These are phyloP conservation scores for Nicotiana sylvestris DNA, from an alignment of 257 asterid genomes.

Conservation along the genomic window DNA sequence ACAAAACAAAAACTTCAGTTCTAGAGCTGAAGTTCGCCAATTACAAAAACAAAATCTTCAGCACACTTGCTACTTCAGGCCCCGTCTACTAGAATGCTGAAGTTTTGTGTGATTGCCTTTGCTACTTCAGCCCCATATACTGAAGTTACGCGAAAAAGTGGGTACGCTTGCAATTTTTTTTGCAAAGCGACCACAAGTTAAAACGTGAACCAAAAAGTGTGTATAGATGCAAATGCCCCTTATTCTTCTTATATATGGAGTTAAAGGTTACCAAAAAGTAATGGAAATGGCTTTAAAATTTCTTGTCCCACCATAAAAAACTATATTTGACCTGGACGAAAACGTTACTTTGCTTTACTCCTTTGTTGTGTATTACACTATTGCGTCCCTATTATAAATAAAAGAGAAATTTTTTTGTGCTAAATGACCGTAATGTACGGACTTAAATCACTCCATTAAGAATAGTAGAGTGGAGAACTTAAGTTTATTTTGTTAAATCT, in stretches of 20 bases:
- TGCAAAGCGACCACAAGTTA: too few species aligned
- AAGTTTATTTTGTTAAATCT: conserved; percentile 1
- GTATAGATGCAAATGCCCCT: not conserved
- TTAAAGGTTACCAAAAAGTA: not conserved
- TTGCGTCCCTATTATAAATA: conserved; percentile 4
- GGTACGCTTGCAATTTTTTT: too few species aligned
- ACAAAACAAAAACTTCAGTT: too few species aligned
- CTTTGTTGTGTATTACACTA: not conserved
- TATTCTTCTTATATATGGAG: not conserved
- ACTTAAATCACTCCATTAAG: conserved; percentile 13
- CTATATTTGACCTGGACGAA: not conserved
- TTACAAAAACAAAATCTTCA: too few species aligned
- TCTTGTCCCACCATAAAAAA: not conserved
- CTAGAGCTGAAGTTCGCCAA: too few species aligned
- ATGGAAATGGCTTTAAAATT: not conserved
- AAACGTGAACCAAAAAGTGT: too few species aligned
- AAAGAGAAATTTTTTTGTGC: not conserved
- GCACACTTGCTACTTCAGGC: too few species aligned
- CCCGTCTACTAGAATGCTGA: too few species aligned
- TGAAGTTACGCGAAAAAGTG: too few species aligned
- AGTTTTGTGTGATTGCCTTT: too few species aligned
- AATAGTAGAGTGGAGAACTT: conserved; percentile 6
- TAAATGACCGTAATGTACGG: conserved; percentile 30
- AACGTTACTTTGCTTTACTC: not conserved
- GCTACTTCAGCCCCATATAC: too few species aligned